These are phyloP conservation scores for Lecanicillium sp. DNA, from an alignment of 2,329 filamentous ascomycete genomes.

Conservation along the genomic window DNA sequence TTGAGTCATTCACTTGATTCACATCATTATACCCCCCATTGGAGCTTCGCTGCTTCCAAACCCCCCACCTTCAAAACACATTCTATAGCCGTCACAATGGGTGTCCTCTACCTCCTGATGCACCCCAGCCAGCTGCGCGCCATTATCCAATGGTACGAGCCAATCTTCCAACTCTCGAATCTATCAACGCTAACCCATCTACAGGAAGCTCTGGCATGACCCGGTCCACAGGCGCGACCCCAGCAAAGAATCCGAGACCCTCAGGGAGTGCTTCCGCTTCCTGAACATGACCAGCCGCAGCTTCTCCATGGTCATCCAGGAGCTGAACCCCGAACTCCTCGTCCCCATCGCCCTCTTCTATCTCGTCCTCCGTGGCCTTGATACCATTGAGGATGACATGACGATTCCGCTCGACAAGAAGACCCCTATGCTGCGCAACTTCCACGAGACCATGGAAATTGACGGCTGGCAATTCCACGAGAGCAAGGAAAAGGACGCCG, in stretches of 20 bases:
- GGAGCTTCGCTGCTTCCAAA: not conserved
- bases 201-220: constrained; percentile 94
- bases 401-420: constrained; percentile 77
- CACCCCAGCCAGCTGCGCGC: constrained; percentile 74
- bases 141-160: constrained; percentile 77
- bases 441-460: constrained; percentile 69
- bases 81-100: constrained; percentile 41
- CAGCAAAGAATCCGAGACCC: constrained; percentile 64
- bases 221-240: constrained; percentile 80
- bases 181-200: constrained; percentile 18
- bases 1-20: constrained; percentile 1
- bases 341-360: constrained; percentile 90
- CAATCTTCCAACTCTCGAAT: constrained; percentile 14
- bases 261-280: constrained; percentile 79
- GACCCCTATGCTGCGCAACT: constrained; percentile 77
- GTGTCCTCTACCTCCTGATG: constrained; percentile 62
- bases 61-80: constrained; percentile 1
- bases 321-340: constrained; percentile 89
- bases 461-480: constrained; percentile 88
- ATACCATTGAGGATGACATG: constrained; percentile 99
- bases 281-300: constrained; percentile 86
- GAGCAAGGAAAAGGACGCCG: constrained; percentile 90
- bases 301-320: constrained; percentile 88
- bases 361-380: constrained; percentile 80
- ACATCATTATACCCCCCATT: not conserved